Percentiles rank a stretch among this genome's conserved stretches.
Conservation (phyloP, 164 flowering plant species). For the Protea cynaroides region DNA sequence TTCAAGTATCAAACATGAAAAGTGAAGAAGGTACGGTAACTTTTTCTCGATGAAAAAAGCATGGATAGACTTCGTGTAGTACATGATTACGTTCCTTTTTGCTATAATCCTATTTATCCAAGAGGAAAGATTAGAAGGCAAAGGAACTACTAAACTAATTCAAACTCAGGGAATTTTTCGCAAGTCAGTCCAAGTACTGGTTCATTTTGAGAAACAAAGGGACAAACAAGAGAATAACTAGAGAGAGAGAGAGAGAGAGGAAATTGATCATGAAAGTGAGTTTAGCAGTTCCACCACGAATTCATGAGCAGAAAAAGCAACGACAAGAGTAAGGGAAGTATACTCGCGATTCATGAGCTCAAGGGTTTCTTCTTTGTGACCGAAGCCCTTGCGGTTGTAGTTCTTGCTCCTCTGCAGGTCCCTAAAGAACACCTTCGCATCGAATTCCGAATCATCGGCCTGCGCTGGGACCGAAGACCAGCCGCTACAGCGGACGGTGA, state of each 20-base stretch:
- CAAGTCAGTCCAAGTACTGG: neutral
- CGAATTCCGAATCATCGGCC: slow-evolving; percentile 53
- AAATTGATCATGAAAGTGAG: too few species aligned
- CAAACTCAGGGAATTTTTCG: neutral
- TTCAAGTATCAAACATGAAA: neutral
- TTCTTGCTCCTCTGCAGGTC: slow-evolving; percentile 82
- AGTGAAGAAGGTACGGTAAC: neutral
- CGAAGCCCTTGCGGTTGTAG: slow-evolving; percentile 83
- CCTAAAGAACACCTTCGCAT: slow-evolving; percentile 71
- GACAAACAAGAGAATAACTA: too few species aligned
- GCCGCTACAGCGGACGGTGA: slow-evolving; percentile 50
- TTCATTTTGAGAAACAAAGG: neutral
- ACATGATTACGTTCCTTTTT: too few species aligned
- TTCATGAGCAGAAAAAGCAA: neutral
- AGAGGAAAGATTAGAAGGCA: neutral
- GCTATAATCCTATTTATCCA: too few species aligned
- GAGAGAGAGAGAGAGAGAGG: too few species aligned
- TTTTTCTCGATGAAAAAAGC: too few species aligned
- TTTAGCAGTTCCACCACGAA: too few species aligned
- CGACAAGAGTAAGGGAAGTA: slow-evolving; percentile 6
- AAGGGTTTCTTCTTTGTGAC: slow-evolving; percentile 76
- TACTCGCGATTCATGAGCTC: slow-evolving; percentile 84
- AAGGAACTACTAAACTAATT: neutral
- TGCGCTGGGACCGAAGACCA: slow-evolving; percentile 22
- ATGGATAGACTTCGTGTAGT: too few species aligned